Conservation (phyloP, 2,329 filamentous ascomycete species). For the Periconia digitata region DNA sequence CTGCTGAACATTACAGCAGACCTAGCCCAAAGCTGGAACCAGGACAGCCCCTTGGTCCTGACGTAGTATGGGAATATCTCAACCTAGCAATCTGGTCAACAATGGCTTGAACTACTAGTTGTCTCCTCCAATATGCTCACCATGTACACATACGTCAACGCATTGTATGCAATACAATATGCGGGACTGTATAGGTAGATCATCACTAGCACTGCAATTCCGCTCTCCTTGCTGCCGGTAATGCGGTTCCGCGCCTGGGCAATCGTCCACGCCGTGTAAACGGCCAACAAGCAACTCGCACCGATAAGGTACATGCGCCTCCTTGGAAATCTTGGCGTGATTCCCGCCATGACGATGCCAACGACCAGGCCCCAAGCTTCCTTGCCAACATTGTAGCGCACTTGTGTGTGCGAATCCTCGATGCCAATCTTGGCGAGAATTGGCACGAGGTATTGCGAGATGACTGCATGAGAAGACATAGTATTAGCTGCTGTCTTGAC, state of each 20-base stretch:
- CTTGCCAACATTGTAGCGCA: conserved; percentile 56
- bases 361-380: conserved; percentile 62
- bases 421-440: conserved; percentile 66
- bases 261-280: conserved; percentile 43
- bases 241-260: conserved; percentile 56
- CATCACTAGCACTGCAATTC: conserved; percentile 52
- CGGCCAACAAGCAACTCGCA: conserved; percentile 34
- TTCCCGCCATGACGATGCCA: conserved; percentile 56
- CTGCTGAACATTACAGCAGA: conserved; percentile 62
- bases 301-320: conserved; percentile 58
- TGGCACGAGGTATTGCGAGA: conserved; percentile 62
- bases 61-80: conserved; percentile 55
- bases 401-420: conserved; percentile 41
- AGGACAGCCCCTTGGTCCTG: conserved; percentile 51
- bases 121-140: conserved; percentile 18
- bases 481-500: neutral
- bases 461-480: neutral
- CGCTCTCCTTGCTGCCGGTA: conserved; percentile 27
- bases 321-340: conserved; percentile 58
- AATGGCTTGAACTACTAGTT: neutral
- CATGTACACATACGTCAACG: conserved; percentile 58
- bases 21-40: conserved; percentile 66
- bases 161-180: conserved; percentile 61
- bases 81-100: neutral
- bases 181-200: conserved; percentile 56